A percentile compares a stretch with the other conserved stretches of the same genome.
These are phyloP conservation scores for Rhytidiadelphus loreus DNA, from an alignment of 225 moss, liverwort and hornwort species.

Conservation along the genomic window DNA sequence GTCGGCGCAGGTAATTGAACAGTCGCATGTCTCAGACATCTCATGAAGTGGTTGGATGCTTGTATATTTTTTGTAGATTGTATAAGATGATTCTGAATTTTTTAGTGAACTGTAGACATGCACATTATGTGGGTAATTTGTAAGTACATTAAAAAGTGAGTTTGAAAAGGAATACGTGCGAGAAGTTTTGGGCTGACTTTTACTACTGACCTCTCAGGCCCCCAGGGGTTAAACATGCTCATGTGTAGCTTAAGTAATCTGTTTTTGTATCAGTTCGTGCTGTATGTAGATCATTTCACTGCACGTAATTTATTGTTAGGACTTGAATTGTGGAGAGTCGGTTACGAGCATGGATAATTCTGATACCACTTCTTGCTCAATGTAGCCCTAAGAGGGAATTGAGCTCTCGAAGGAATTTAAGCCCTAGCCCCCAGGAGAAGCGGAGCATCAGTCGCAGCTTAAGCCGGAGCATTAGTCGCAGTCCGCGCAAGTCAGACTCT, in stretches of 20 bases:
- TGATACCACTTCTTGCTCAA: not conserved
- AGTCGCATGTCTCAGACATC: not conserved
- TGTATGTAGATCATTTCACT: not conserved
- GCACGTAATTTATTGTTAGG: not conserved
- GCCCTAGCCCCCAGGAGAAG: constrained; percentile 32
- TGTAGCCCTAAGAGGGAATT: constrained; percentile 53
- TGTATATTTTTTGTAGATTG: not conserved
- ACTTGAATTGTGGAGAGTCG: not conserved
- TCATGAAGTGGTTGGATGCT: not conserved
- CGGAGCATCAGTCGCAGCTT: constrained; percentile 42
- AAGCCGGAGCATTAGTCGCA: constrained; percentile 65
- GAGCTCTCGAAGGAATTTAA: constrained; percentile 28
- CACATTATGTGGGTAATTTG: not conserved
- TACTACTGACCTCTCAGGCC: not conserved
- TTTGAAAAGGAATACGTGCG: not conserved
- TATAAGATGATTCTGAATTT: not conserved
- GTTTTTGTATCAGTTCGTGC: not conserved
- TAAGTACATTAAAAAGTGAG: not conserved
- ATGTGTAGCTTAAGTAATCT: not conserved
- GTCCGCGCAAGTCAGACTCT: constrained; percentile 54
- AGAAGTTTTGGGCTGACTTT: not conserved
- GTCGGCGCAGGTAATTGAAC: constrained; percentile 34
- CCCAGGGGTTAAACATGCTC: not conserved
- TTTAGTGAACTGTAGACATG: not conserved
- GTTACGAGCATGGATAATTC: not conserved